Evolutionary conservation across 2,329 filamentous ascomycete species (phyloP), one percentile per base, ranked within the genome.

Genomic region (Ilyonectria sp.): DNA sequence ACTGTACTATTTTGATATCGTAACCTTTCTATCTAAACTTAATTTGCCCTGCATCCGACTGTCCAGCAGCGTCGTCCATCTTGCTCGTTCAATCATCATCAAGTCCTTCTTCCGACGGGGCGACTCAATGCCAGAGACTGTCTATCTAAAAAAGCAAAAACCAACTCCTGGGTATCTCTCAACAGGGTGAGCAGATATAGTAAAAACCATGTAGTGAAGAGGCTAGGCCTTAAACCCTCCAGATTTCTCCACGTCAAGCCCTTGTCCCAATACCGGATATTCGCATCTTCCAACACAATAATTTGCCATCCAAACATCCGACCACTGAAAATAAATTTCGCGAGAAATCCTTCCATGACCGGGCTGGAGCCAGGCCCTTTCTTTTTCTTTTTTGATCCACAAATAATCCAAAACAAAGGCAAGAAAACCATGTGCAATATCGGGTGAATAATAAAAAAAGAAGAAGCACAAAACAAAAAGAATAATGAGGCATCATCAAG

Each of bases 81-180:
- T 74, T 71, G 73, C 73, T 75, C 73, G 66, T 75, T 73, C 70
- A 72, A 75, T 67, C 65, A 67, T 75, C 73, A 75, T 74, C 72
- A 74, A 56, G 58, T 66, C 67, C 68, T 72, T 70, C 63, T 55
- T 65, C 55, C 54, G 26, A 67, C 29, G 52, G 58, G 74, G 69
- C 53, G 63, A 62, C 74, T 71, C 65, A 69, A 72, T 71, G 70
- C 69, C 69, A 68, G 67, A 68, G 69, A 68, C 74, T 74, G 73
- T 75, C 74, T 75, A 75, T 60, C 58, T 62, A 58, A 47, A 37
- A 58, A 57, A 63, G 43, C 53, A 55, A 57, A 21, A 56, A 65
- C 56, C 56, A 74, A 75, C 73, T 74, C 73, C 68, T 74, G 73
- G 73, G 73, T 75, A 74, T 75, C 73, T 70, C 71, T 73, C 73